Base-by-base conservation (phyloP, 306 rosid species). In the Nissolia schottii region DNA sequence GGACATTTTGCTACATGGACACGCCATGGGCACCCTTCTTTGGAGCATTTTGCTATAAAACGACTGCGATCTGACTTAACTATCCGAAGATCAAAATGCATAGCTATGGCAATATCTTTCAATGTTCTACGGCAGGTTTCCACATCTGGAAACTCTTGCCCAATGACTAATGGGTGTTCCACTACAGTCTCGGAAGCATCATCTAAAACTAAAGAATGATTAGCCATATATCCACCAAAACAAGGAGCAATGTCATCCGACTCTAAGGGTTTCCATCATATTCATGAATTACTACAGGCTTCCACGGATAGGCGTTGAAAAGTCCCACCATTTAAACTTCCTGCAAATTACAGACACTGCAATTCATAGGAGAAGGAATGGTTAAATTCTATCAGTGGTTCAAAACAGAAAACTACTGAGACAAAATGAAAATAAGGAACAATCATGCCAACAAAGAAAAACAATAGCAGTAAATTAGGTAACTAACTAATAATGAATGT, bases 11-110 rank as follows among this genome's bases (percentile, higher is more conserved):
- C 98, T 27, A 94, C 96, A 82, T 94, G 98, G 50, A 94, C 98
- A 60, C 96, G 97, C 98, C 98, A 94, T 40, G 97, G 98, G 77
- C 98, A 94, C 51, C 98, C 97, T 84, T 91, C 98, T 85, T 94
- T 94, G 76, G 97, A 91, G 87, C 98, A 94, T 85, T 91, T 94
- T 78, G 97, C 98, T 76, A 94, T 94, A 67, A 94, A 89, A 73
- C 97, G 96, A 81, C 97, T 94, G 73, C 98, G 96, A 71, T 94
- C 97, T 49, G 98, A 94, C 87, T 94, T 94, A 71, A 94, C 98
- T 24, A 94, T 91, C 35, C 98, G 94, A 65, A 94, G 93, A 84
- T 94, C 98, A 81, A 94, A 94, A 82, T 91, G 98, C 86, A 91
- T 81, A 51, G 96, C 96, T 70, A 94, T 89, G 51, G 98, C 98